A percentile compares a stretch with the other conserved stretches of the same genome.
Evolutionary conservation across 2,329 filamentous ascomycete genomes (phyloP).

Genomic region (Phoma sp.): DNA sequence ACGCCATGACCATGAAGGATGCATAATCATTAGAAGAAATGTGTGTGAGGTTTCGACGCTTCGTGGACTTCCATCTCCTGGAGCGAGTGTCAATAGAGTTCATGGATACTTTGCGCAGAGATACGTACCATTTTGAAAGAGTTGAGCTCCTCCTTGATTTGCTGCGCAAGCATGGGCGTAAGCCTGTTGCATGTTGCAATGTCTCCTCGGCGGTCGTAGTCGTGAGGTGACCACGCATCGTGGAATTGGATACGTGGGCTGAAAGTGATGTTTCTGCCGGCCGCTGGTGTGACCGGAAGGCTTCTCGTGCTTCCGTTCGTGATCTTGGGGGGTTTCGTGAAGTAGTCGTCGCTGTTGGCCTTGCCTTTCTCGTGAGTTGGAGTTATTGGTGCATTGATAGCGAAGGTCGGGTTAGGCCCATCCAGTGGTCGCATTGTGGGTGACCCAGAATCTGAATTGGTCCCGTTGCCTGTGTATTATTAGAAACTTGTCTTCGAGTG

Average conservation of each 20-base stretch:
- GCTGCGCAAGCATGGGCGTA: conserved; percentile 95
- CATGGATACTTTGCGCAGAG: neutral
- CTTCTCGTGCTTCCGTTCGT: conserved; percentile 75
- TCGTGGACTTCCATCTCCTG: conserved; percentile 99
- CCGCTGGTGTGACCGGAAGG: conserved; percentile 77
- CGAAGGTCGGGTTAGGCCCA: conserved; percentile 69
- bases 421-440: conserved; percentile 71
- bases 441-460: conserved; percentile 70
- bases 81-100: conserved; percentile 48
- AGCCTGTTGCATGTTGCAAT: conserved; percentile 97
- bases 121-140: conserved; percentile 93
- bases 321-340: conserved; percentile 76
- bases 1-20: conserved; percentile 50
- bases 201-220: conserved; percentile 95
- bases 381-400: conserved; percentile 85
- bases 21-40: conserved; percentile 85
- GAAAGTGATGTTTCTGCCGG: conserved; percentile 70
- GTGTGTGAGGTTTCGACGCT: conserved; percentile 97
- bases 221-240: conserved; percentile 93
- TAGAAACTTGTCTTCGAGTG: conserved; percentile 4
- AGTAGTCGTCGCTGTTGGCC: conserved; percentile 78
- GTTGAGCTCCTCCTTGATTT: conserved; percentile 99
- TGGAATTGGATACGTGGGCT: conserved; percentile 93
- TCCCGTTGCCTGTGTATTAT: conserved; percentile 49
- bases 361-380: conserved; percentile 70